Base-by-base conservation (phyloP, 331 rosid species). In the Malus hybrid region DNA sequence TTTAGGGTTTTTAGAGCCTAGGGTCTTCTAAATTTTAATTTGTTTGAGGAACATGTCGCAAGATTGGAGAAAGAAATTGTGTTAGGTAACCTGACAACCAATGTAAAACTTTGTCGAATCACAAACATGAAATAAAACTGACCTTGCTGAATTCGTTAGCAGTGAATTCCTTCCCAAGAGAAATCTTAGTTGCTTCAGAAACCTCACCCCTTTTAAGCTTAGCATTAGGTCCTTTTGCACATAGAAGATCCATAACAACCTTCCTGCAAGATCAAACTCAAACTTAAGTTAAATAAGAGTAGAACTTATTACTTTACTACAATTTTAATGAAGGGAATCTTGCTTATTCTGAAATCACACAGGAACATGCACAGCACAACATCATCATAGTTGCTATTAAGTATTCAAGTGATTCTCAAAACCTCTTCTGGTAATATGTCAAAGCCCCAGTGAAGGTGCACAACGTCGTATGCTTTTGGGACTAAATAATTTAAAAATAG, bases 131-230 rank as follows among this genome's bases (percentile, higher is more conserved):
- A 28, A 60, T 16, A 39, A 10, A 73, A 73, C 78, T 75, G 44
- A 91, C 99, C 99, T 87, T 94, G 83, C 3, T 81, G 78, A 90
- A 94, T 79, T 94, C 99, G 59, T 42, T 86, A 87, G 50, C 74
- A 42, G 79, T 75, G 75, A 92, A 76, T 28, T 83, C 96, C 87
- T 96, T 87, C 50, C 76, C 71, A 28, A 94, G 93, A 73, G 76
- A 73, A 39, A 55, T 80, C 86, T 81, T 84, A 32, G 95, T 96
- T 81, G 97, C 96, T 81, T 79, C 86, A 50, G 52, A 27, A 32
- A 94, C 85, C 74, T 94, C 96, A 55, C 90, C 88, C 83, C 80
- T 94, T 80, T 74, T 91, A 52, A 94, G 86, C 85, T 82, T 87
- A 60, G 83, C 90, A 79, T 76, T 50, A 44, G 87, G 87, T 82